Evolutionary conservation across 306 rosid species (phyloP), one percentile per base, ranked within the genome.

Genomic region (Trifolium repens): DNA sequence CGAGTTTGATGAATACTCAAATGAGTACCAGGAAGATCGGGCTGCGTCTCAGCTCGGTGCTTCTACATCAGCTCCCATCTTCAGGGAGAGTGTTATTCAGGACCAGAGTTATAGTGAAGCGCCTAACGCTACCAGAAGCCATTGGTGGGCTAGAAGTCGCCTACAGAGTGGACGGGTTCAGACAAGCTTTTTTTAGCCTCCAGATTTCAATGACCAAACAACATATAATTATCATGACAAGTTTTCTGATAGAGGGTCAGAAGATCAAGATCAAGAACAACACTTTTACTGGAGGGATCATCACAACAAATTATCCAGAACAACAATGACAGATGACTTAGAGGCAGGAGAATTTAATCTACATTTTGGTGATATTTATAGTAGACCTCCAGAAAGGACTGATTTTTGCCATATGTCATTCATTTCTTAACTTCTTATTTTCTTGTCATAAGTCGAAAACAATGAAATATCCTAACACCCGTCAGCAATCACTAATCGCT

Each of bases 121-220:
- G 19, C 46, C 77, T 22, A 79, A 43, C 35, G 49, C 84, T 57
- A 62, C 60, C 40, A 62, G 74, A 80, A 88, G 89, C 52, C 90
- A 71, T 65, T 94, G 99, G 97, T 94, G 99, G 99, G 93, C 76
- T 55, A 88, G 97, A 81, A 86, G 82, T 60, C 61, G 26, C n/a
- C 75, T 63, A 0, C 83, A 15, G 14, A 67, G 63, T 43, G 84
- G 34, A 62, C 87, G 76, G 17, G 79, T 79, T 69, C 89, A 84
- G 72, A 69, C 91, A 44, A 94, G 99, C 85, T 90, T 94, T 77
- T 81, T 88, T 14, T 96, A 94, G 82, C 99, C 96, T 62, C 99
- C 97, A 2, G 88, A 84, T 78, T 92, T 90, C 84, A 79, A 78
- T 72, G 55, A 64, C 60, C 82, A 54, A 13, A 64, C 60, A 66